A percentile compares a stretch with the other conserved stretches of the same genome.
phyloP scores from a whole-genome alignment of 2,329 filamentous ascomycete species.

The Chaetomiaceae sp. region DNA sequence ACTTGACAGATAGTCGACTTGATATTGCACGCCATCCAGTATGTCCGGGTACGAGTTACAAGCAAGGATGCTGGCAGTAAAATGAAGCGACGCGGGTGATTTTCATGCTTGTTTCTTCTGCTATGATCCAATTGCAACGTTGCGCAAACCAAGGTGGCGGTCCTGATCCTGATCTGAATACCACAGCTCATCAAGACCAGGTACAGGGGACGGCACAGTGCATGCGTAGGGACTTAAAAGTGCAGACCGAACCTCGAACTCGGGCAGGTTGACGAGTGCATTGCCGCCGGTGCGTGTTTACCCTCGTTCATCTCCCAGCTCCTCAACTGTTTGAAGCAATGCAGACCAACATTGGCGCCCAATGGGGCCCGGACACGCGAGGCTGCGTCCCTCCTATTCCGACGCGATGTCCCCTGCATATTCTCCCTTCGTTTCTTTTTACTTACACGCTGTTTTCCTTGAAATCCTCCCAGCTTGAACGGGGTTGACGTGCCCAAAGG shows the following conservation, averaged over 20 bases:
- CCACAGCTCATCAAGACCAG: background rate
- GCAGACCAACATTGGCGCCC: conserved; percentile 3
- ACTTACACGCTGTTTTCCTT: conserved; percentile 5
- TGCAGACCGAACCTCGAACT: conserved; percentile 7
- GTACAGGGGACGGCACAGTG: background rate
- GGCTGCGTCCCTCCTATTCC: conserved; percentile 1
- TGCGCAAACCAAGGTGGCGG: background rate
- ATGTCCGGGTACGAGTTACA: background rate
- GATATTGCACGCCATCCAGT: background rate
- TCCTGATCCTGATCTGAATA: background rate
- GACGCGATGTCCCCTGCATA: background rate
- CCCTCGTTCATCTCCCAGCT: background rate
- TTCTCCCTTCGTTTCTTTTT: background rate
- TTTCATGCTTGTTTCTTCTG: background rate
- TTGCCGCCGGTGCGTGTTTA: background rate
- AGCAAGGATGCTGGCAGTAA: no score
- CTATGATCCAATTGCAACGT: conserved; percentile 5
- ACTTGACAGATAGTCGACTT: background rate
- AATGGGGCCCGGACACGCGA: conserved; percentile 13
- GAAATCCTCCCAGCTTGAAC: no score
- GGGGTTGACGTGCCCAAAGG: no score
- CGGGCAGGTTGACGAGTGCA: conserved; percentile 1
- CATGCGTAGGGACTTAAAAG: background rate
- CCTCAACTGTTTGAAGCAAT: conserved; percentile 14
- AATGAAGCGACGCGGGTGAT: background rate